A percentile compares a stretch with the other conserved stretches of the same genome.
Evolutionary conservation across 108 stramenopile genomes (phyloP).

Genomic region (Cyclotella kingstonii): DNA sequence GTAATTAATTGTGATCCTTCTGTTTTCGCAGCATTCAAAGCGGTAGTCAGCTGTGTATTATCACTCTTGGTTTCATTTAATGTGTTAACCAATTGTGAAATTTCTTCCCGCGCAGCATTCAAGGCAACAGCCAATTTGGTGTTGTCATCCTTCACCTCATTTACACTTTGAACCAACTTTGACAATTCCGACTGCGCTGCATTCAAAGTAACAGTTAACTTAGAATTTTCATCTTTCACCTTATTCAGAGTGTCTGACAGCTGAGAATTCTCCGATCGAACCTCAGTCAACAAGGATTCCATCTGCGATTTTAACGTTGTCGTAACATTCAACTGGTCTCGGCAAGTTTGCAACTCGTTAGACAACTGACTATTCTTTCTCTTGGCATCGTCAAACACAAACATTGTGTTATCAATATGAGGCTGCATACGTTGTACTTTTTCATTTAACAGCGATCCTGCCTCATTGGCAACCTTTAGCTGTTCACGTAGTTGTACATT

Average conservation of each 20-base stretch:
- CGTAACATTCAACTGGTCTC: not conserved
- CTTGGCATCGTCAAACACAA: not conserved
- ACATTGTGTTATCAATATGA: not conserved
- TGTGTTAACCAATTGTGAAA: not conserved
- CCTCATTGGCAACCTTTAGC: slow-evolving; percentile 21
- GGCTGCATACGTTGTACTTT: slow-evolving; percentile 6
- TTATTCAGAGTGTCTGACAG: not conserved
- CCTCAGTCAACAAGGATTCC: not conserved
- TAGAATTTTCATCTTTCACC: slow-evolving; percentile 4
- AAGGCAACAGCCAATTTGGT: not conserved
- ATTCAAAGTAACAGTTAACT: not conserved
- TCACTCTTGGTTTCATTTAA: slow-evolving; percentile 5
- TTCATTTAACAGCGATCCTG: slow-evolving; percentile 1
- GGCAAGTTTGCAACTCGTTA: slow-evolving; percentile 1
- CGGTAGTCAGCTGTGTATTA: slow-evolving; percentile 2
- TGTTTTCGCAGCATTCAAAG: slow-evolving; percentile 1
- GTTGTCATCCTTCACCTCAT: slow-evolving; percentile 3
- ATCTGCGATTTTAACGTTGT: not conserved
- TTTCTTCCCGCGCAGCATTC: not conserved
- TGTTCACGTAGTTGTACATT: slow-evolving; percentile 13
- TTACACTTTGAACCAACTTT: not conserved
- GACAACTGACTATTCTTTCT: not conserved
- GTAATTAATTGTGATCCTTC: not conserved
- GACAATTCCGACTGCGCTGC: not conserved
- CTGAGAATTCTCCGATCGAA: slow-evolving; percentile 1